phyloP scores from a whole-genome alignment of 2,329 filamentous ascomycete species.

The Elsinoe arachidis region DNA sequence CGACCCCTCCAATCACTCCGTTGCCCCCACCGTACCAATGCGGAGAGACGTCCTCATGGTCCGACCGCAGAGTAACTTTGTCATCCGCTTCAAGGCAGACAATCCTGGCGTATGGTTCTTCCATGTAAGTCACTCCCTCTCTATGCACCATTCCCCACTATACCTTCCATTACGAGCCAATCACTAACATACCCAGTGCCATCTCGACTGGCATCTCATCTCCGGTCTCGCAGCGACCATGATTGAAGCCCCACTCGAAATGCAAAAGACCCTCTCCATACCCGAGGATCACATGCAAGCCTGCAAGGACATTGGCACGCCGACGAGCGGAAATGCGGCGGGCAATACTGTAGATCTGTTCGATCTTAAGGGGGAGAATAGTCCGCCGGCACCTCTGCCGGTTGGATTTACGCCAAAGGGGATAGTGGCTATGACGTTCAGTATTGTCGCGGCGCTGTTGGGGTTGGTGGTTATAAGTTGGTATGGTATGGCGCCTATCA shows the following conservation, averaged over 20 bases:
- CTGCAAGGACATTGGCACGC: conserved; percentile 46
- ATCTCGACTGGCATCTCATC: conserved; percentile 46
- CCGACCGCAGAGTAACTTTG: conserved; percentile 45
- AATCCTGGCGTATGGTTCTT: conserved; percentile 36
- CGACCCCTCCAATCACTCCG: conserved; percentile 26
- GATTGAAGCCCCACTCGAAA: conserved; percentile 43
- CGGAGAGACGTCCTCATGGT: conserved; percentile 48
- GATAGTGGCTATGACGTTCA: conserved; percentile 67
- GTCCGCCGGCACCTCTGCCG: conserved; percentile 48
- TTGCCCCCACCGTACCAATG: conserved; percentile 36
- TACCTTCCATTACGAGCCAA: conserved; percentile 27
- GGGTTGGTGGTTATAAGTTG: conserved; percentile 59
- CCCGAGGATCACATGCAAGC: conserved; percentile 53
- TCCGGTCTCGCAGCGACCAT: conserved; percentile 45
- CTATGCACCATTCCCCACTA: background rate
- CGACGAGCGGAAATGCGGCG: conserved; percentile 62
- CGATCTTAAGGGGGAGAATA: conserved; percentile 55
- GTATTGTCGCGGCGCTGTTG: conserved; percentile 57
- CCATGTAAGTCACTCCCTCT: conserved; percentile 11
- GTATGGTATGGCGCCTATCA: conserved; percentile 40
- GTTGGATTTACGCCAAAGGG: conserved; percentile 62
- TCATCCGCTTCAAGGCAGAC: conserved; percentile 47
- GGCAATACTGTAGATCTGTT: conserved; percentile 57
- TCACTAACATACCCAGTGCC: conserved; percentile 34
- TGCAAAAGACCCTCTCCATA: conserved; percentile 54